Base-by-base conservation (phyloP, 495 filamentous ascomycete genomes). In the Copromyces sp. region DNA sequence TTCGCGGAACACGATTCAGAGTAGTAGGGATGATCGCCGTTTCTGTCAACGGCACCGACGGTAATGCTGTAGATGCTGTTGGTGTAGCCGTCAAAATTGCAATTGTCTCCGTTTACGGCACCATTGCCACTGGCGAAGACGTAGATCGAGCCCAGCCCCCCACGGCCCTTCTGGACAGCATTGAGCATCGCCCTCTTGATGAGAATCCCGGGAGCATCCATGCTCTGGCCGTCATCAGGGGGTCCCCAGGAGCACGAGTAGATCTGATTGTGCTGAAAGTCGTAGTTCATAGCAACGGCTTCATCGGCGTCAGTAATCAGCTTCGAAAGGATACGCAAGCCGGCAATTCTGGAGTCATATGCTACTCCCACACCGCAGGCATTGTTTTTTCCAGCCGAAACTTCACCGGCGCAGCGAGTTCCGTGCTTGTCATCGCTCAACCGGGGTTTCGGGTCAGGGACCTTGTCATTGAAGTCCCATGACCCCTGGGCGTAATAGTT, bases 231-330 rank as follows among this genome's bases (percentile, higher is more conserved):
- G 79, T 98, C 94, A 76, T 99, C 95, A 5, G 92, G 92, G 39
- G 95, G 95, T 0, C 95, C 95, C 95, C 95, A 99, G 0, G 95
- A 98, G 82, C 95, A 99, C 11, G 95, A 99, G 81, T 98, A 99
- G 65, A 99, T 98, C 73, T 97, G 91, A 78, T 97, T 99, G 45
- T 93, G 85, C 75, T 98, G 90, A 77, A 88, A 95, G 35, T 89
- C 93, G 81, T 94, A 97, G 83, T 96, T 97, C 86, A 99, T 90
- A 29, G 95, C 92, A 2, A 89, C 84, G 38, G 95, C 95, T 82
- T 99, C 95, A 77, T 99, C 95, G 39, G 91, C 89, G 81, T 99
- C 95, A 70, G 90, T 90, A 75, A 99, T 97, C n/a, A 91, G 81
- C 74, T 91, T 92, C 32, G 92, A 95, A 29, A 99, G 84, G 76